Evolutionary conservation across 2,329 filamentous ascomycete species (phyloP).

Genomic region (Lecanicillium sp.): DNA sequence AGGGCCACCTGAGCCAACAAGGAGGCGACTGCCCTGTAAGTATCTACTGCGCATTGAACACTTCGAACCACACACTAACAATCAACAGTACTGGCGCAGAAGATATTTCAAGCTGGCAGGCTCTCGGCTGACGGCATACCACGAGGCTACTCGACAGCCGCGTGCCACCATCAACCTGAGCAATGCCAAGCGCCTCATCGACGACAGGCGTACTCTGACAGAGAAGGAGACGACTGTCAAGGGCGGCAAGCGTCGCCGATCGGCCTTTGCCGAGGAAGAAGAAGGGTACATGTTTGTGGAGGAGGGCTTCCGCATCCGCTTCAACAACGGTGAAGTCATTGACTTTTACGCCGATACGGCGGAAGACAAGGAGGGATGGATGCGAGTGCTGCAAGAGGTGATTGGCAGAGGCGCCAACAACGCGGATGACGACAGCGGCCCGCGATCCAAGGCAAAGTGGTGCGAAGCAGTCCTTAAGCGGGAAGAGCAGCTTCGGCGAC

Average conservation of each 20-base stretch:
- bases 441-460: conserved; percentile 52
- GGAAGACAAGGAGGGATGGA: conserved; percentile 88
- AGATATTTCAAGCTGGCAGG: conserved; percentile 94
- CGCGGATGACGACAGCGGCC: conserved; percentile 36
- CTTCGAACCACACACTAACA: conserved; percentile 33
- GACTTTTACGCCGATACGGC: conserved; percentile 95
- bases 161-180: conserved; percentile 94
- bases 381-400: conserved; percentile 75
- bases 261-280: conserved; percentile 94
- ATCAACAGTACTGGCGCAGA: conserved; percentile 84
- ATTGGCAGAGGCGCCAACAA: conserved; percentile 50
- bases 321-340: conserved; percentile 96
- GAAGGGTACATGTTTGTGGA: conserved; percentile 99
- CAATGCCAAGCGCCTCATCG: conserved; percentile 88
- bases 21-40: conserved; percentile 95
- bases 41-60: conserved; percentile 22
- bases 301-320: conserved; percentile 96
- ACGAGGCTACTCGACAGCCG: conserved; percentile 90
- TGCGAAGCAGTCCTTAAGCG: conserved; percentile 61
- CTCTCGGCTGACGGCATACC: conserved; percentile 87
- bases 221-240: conserved; percentile 77
- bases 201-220: conserved; percentile 77
- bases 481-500: conserved; percentile 53
- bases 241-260: conserved; percentile 76
- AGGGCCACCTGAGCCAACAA: conserved; percentile 90